These are phyloP conservation scores for Balakata baccata DNA, from an alignment of 345 rosid species.

Conservation along the genomic window DNA sequence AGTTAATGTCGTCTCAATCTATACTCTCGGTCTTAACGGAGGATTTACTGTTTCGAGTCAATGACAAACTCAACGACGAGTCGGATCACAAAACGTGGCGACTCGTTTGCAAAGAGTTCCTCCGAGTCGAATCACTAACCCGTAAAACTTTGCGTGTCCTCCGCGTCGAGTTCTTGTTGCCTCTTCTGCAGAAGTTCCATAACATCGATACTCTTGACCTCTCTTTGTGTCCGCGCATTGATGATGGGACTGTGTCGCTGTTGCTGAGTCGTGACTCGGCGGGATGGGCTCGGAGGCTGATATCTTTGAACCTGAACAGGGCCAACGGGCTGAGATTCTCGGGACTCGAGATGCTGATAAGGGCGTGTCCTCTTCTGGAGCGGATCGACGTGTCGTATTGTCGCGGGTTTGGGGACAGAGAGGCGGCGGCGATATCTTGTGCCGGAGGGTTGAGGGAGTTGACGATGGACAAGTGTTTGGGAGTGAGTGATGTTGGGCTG, in stretches of 20 bases:
- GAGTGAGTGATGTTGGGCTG: conserved; percentile 76
- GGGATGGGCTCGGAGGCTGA: conserved; percentile 43
- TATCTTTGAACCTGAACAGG: conserved; percentile 55
- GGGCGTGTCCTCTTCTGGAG: conserved; percentile 56
- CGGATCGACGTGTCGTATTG: conserved; percentile 73
- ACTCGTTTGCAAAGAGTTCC: conserved; percentile 66
- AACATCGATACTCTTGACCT: conserved; percentile 61
- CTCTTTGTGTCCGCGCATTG: conserved; percentile 71
- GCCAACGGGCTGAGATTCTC: conserved; percentile 53
- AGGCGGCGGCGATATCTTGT: conserved; percentile 77
- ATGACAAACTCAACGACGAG: conserved; percentile 38
- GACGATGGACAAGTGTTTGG: conserved; percentile 78
- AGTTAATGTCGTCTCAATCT: conserved; percentile 34
- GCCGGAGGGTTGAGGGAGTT: conserved; percentile 60
- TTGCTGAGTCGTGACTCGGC: conserved; percentile 26
- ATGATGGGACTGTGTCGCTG: conserved; percentile 51
- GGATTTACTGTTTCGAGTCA: conserved; percentile 61
- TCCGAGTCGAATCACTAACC: conserved; percentile 54
- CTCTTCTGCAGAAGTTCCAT: conserved; percentile 47
- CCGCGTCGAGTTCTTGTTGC: conserved; percentile 56
- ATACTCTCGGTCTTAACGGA: conserved; percentile 53
- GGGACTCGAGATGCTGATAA: conserved; percentile 58
- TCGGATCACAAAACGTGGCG: conserved; percentile 67
- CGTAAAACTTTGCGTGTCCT: conserved; percentile 59
- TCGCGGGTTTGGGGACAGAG: conserved; percentile 67